phyloP scores from a whole-genome alignment of 2,329 filamentous ascomycete genomes.

The Plectosphaerella sp. region DNA sequence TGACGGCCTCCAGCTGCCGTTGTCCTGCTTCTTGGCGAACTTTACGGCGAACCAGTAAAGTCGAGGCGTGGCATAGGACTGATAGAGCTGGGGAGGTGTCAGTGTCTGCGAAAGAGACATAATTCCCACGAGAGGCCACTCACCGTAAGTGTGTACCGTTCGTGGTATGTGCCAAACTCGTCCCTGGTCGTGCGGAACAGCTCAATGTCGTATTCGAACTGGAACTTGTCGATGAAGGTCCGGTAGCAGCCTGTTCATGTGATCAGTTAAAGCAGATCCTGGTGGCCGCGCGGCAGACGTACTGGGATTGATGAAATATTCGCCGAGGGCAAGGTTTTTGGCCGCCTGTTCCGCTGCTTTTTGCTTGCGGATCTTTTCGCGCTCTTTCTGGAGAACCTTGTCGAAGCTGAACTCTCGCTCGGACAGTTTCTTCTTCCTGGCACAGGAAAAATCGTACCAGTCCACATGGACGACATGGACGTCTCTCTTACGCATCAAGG shows the following conservation, averaged over 20 bases:
- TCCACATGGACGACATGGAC: constrained; percentile 42
- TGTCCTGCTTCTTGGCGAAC: constrained; percentile 35
- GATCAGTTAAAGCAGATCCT: not conserved
- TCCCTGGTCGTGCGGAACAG: constrained; percentile 27
- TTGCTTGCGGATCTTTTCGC: constrained; percentile 23
- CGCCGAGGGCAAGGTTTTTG: constrained; percentile 24
- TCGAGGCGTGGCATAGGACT: constrained; percentile 54
- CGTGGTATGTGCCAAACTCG: constrained; percentile 6
- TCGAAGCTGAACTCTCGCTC: constrained; percentile 36
- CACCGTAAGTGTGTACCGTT: constrained; percentile 51
- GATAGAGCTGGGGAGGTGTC: constrained; percentile 54
- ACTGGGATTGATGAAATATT: constrained; percentile 47
- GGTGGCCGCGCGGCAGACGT: constrained; percentile 15
- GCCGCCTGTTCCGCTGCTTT: constrained; percentile 31
- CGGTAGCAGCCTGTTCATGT: constrained; percentile 51
- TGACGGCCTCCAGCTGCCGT: constrained; percentile 4
- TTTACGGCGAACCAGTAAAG: constrained; percentile 59
- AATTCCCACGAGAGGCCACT: constrained; percentile 18
- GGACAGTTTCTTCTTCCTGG: constrained; percentile 15
- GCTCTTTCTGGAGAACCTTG: constrained; percentile 16
- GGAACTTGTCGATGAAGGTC: constrained; percentile 57
- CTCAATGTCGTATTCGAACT: constrained; percentile 60
- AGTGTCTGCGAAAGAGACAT: not conserved
- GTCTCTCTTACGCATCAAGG: constrained; percentile 22
- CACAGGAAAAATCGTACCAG: constrained; percentile 48